These are phyloP conservation scores for Salix arbutifolia DNA, from an alignment of 345 rosid species.

Conservation along the genomic window DNA sequence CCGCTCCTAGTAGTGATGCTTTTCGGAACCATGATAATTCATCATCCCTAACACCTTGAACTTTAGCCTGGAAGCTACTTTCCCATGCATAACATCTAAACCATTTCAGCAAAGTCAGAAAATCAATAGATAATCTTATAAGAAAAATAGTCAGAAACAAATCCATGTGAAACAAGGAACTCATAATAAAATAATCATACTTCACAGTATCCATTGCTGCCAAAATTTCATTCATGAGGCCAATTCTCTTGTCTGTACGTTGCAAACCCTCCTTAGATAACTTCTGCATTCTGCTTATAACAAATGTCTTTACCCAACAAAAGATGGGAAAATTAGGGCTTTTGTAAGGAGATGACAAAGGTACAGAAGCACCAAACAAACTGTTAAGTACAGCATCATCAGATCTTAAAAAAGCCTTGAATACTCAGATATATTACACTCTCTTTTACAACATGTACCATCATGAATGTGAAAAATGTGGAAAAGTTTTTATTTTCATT, in stretches of 20 bases:
- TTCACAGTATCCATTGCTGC: slow-evolving; percentile 99
- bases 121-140: background rate
- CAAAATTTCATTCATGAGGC: slow-evolving; percentile 96
- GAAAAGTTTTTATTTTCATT: too few relatives aligned
- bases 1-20: slow-evolving; percentile 89
- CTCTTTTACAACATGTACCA: too few relatives aligned
- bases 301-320: slow-evolving; percentile 55
- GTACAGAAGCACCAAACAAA: too few relatives aligned
- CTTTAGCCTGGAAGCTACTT: slow-evolving; percentile 84
- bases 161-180: background rate
- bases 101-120: slow-evolving; percentile 6
- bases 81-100: slow-evolving; percentile 99
- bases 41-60: slow-evolving; percentile 71
- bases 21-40: slow-evolving; percentile 96
- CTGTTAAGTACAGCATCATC: too few relatives aligned
- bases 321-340: background rate
- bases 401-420: too few relatives aligned
- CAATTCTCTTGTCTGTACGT: slow-evolving; percentile 95
- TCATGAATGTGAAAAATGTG: too few relatives aligned
- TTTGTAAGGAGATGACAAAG: too few relatives aligned
- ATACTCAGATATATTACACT: too few relatives aligned
- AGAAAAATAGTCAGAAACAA: background rate
- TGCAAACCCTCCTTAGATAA: slow-evolving; percentile 90
- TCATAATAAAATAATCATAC: slow-evolving; percentile 42
- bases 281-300: slow-evolving; percentile 89